Conservation (phyloP, 2,329 filamentous ascomycete genomes). For the Botrytis cinerea region DNA sequence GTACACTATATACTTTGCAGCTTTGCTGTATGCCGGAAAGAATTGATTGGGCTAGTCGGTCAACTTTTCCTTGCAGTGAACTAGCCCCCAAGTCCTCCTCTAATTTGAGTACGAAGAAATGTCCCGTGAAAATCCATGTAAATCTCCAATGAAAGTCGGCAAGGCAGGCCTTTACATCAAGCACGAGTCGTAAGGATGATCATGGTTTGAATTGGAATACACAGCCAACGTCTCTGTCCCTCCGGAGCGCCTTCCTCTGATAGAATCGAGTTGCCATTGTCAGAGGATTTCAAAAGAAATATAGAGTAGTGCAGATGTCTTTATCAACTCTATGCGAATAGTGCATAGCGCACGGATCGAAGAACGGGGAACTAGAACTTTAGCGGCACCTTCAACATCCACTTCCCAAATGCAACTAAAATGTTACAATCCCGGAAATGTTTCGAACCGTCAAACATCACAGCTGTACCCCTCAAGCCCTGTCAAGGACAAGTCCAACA, state of each 20-base stretch:
- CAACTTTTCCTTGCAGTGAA: slow-evolving; percentile 8
- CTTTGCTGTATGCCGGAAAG: slow-evolving; percentile 7
- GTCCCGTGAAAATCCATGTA: background rate
- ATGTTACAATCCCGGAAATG: slow-evolving; percentile 10
- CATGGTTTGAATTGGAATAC: too few species aligned
- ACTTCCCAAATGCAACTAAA: slow-evolving; percentile 1
- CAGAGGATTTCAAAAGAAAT: background rate
- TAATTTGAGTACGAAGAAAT: background rate
- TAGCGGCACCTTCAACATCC: slow-evolving; percentile 5
- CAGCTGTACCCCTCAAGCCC: slow-evolving; percentile 7
- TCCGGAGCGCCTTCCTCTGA: background rate
- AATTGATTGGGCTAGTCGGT: slow-evolving; percentile 17
- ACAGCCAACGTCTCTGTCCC: background rate
- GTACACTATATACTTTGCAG: background rate
- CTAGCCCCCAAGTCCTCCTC: background rate
- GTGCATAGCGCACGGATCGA: slow-evolving; percentile 21
- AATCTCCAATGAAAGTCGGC: background rate
- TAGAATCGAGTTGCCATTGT: background rate
- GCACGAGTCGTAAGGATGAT: background rate
- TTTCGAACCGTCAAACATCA: slow-evolving; percentile 4
- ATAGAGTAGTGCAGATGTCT: background rate
- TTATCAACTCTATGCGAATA: slow-evolving; percentile 9
- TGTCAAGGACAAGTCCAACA: background rate
- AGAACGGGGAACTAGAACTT: slow-evolving; percentile 17
- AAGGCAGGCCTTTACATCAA: background rate